A percentile compares a stretch with the other conserved stretches of the same genome.
These are phyloP conservation scores for Saccharomyces hybrid DNA, from an alignment of 1,139 yeast species.

Conservation along the genomic window DNA sequence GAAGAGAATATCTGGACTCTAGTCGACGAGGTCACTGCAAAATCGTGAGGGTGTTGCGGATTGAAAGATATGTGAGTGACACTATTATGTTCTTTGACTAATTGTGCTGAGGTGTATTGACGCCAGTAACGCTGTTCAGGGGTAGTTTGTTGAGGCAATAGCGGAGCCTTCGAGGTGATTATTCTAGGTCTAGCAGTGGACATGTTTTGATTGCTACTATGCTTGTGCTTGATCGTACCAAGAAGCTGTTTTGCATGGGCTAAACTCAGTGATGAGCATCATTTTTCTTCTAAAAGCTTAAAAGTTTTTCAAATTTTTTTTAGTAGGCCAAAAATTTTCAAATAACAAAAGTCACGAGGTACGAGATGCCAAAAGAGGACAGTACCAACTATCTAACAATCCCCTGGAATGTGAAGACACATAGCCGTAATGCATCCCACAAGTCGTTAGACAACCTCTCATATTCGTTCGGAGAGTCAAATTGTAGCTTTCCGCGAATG, in stretches of 20 bases:
- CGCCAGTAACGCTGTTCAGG: slow-evolving; percentile 96
- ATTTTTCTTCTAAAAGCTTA: not conserved
- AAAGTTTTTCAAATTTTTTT: not conserved
- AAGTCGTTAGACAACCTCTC: not conserved
- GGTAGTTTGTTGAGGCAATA: slow-evolving; percentile 75
- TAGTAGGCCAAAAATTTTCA: slow-evolving; percentile 4
- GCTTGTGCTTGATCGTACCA: not conserved
- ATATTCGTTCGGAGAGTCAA: too few relatives aligned
- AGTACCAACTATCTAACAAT: not conserved
- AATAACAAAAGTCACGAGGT: not conserved
- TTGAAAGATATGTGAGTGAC: slow-evolving; percentile 83
- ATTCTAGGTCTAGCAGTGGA: slow-evolving; percentile 70
- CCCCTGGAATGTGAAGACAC: not conserved
- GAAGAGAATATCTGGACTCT: slow-evolving; percentile 88
- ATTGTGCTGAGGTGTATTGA: slow-evolving; percentile 64
- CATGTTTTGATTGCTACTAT: slow-evolving; percentile 38
- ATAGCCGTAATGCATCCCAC: not conserved
- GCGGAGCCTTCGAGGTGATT: slow-evolving; percentile 63
- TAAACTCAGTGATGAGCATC: not conserved
- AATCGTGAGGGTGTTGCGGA: slow-evolving; percentile 80
- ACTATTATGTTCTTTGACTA: slow-evolving; percentile 89
- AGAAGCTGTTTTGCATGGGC: not conserved
- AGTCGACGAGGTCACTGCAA: slow-evolving; percentile 88
- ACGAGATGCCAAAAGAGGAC: not conserved
- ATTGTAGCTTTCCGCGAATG: too few relatives aligned